Evolutionary conservation across 768 basidiomycete species (phyloP), one percentile per base, ranked within the genome.

Genomic region (Hortiboletus flavorubellus): DNA sequence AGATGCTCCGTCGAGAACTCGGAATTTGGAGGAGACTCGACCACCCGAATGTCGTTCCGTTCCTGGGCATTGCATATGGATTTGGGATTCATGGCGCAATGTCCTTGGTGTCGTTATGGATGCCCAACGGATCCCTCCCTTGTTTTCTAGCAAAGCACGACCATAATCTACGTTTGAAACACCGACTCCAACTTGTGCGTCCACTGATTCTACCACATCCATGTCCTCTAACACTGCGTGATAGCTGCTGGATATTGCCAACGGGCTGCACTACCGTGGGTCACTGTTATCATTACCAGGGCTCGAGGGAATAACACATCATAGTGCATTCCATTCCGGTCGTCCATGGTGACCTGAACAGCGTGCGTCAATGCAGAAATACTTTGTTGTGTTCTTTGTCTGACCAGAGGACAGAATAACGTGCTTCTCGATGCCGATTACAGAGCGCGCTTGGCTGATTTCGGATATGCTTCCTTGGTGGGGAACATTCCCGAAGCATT

Each of bases 101-200:
- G 31, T 69, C 69, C 2, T 53, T 73, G 60, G 70, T 72, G 8
- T 70, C 67, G 6, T 62, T 62, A 4, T 72, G 72, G 72, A 60
- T 70, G 56, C 62, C 65, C 0, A 69, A 69, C 31, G 66, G 57
- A 8, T 62, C 47, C n/a, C 51, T 71, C 12, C 63, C 51, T 2
- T 21, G 44, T 2, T 69, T 70, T 44, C 45, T 70, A 7, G 38
- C 10, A 8, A 48, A 35, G 6, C n/a, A 58, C 5, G 39, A 45
- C 3, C 16, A 12, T 9, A 18, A 21, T n/a, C 52, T 58, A 26
- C 2, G n/a, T 21, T 7, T 40, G 4, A 29, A 2, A 4, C 40
- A 43, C 14, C 53, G 42, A 29, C 38, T 64, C 12, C 46, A 47
- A 18, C 35, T 63, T 26, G 63, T 64, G n/a, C 23, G 59, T 45